phyloP scores from a whole-genome alignment of 306 rosid species.

The Pyrus betulifolia region DNA sequence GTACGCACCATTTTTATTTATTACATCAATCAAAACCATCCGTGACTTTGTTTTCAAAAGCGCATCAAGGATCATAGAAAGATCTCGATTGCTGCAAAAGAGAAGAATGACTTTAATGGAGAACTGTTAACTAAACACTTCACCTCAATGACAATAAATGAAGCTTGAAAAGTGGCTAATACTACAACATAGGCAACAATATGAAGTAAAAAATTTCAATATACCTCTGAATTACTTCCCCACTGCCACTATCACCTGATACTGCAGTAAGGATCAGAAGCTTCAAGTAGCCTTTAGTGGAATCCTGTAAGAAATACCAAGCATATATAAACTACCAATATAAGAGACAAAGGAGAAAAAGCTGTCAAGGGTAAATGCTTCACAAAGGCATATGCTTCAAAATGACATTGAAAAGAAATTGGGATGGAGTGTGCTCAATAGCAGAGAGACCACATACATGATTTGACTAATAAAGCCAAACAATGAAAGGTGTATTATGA shows the following conservation, averaged over 20 bases:
- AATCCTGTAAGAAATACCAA: constrained; percentile 51
- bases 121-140: constrained; percentile 1
- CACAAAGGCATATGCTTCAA: background rate
- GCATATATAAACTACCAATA: background rate
- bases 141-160: constrained; percentile 4
- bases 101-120: background rate
- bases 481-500: background rate
- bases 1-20: constrained; percentile 76
- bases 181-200: background rate
- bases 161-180: constrained; percentile 11
- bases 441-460: background rate
- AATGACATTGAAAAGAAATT: background rate
- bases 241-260: constrained; percentile 73
- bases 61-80: constrained; percentile 97
- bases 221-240: constrained; percentile 96
- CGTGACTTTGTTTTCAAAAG: constrained; percentile 93
- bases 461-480: background rate
- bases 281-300: constrained; percentile 89
- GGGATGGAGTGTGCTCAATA: background rate
- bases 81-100: constrained; percentile 85
- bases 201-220: constrained; percentile 3
- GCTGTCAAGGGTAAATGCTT: background rate
- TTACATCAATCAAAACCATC: constrained; percentile 72
- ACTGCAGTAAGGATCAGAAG: constrained; percentile 90
- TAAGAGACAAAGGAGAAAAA: background rate